Evolutionary conservation across 2,329 filamentous ascomycete genomes (phyloP), one percentile per base, ranked within the genome.

Genomic region (Xylariomycetidae sp.): DNA sequence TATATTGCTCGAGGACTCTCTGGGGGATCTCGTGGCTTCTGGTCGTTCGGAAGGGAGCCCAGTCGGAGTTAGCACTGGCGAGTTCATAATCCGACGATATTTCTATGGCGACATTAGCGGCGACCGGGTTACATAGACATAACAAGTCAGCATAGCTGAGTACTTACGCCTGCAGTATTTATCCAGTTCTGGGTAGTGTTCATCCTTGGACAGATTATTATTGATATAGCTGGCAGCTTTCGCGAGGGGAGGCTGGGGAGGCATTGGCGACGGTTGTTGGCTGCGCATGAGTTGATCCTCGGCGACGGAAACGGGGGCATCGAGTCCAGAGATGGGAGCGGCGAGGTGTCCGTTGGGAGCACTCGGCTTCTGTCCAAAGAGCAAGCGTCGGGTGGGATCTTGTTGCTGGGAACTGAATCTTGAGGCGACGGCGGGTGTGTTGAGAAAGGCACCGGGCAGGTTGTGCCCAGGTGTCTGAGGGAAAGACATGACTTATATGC

Each of bases 21-120:
- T 96, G 88, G 30, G 92, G 92, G 33, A 98, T 90, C 49, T 85
- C 82, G 63, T 95, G 90, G 62, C 83, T 85, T 49, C 85, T 82
- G 17, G 83, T 77, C 61, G 85, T 87, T 56, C 95, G 85, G 57
- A 96, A 98, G 1, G 92, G 92, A 26, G 85, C 80, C 85, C 88
- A 92, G 41, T 88, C 74, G 10, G 72, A 67, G 25, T 80, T 75
- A 47, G 72, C 62, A 36, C 69, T 66, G 26, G 85, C 77, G 30
- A 94, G 67, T 50, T 96, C 88, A 64, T 97, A 97, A 45, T 95
- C 88, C 51, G 86, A 90, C 5, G 89, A 95, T 45, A 85, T 81
- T 44, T 92, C 87, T 94, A 49, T 6, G 36, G 44, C 37, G 26
- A 33, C 42, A 49, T 66, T 48, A 61, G 54, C 42, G 41, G 46